phyloP scores from a whole-genome alignment of 2,329 filamentous ascomycete species.

The Sporothrix variecibatus region DNA sequence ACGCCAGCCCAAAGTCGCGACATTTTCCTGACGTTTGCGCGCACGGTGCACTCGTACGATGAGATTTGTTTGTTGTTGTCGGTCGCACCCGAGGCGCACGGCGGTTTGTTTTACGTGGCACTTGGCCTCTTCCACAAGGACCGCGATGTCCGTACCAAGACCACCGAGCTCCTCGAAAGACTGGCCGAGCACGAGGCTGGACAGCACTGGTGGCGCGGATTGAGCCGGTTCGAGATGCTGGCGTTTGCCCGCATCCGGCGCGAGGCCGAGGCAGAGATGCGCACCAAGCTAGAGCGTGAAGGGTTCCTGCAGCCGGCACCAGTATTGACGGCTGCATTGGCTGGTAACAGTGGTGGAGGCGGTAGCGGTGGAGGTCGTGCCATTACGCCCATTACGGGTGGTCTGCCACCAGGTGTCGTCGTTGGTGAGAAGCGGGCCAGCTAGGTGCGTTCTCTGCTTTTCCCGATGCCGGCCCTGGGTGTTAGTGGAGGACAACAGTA shows the following conservation, averaged over 20 bases:
- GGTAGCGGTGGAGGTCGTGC: background rate
- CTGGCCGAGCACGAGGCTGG: slow-evolving; percentile 87
- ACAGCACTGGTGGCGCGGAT: slow-evolving; percentile 83
- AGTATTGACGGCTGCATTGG: slow-evolving; percentile 32
- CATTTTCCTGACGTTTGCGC: slow-evolving; percentile 79
- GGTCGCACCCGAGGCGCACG: slow-evolving; percentile 81
- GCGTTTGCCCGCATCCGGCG: slow-evolving; percentile 78
- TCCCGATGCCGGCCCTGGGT: background rate
- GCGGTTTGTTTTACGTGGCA: slow-evolving; percentile 86
- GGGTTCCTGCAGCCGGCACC: slow-evolving; percentile 38
- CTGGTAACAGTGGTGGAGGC: background rate
- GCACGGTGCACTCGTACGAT: slow-evolving; percentile 75
- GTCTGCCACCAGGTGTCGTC: background rate
- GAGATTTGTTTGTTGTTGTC: slow-evolving; percentile 82
- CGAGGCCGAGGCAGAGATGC: slow-evolving; percentile 59
- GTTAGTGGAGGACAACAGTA: background rate
- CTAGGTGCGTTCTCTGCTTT: slow-evolving; percentile 37
- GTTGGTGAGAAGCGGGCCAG: slow-evolving; percentile 50
- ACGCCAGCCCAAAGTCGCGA: slow-evolving; percentile 74
- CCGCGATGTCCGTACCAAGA: slow-evolving; percentile 72
- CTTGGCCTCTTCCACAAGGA: slow-evolving; percentile 91
- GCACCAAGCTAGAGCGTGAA: slow-evolving; percentile 49
- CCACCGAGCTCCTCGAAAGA: slow-evolving; percentile 77
- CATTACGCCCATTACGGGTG: slow-evolving; percentile 13
- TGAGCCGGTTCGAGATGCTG: slow-evolving; percentile 86